These are phyloP conservation scores for Escallonia rubra DNA, from an alignment of 129 eudicot genomes.

Conservation along the genomic window DNA sequence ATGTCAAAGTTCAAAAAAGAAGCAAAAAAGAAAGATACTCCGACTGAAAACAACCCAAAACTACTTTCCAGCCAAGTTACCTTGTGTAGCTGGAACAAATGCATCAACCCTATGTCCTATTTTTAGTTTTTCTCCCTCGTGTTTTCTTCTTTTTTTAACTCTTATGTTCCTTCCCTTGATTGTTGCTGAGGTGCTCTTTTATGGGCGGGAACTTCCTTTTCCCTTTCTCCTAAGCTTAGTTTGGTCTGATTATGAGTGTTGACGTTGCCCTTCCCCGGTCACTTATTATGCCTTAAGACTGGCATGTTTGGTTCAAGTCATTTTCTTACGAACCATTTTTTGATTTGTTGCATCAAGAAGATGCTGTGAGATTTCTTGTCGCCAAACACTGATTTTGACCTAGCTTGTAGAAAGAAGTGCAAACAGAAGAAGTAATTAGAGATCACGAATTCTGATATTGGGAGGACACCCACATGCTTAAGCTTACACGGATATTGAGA, in stretches of 20 bases:
- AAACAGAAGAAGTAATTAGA: no score
- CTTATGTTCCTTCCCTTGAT: not conserved
- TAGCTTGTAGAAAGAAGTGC: no score
- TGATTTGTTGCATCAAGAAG: not conserved
- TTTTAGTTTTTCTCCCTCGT: not conserved
- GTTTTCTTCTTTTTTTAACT: no score
- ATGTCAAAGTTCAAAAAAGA: not conserved
- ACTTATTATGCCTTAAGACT: not conserved
- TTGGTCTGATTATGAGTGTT: no score
- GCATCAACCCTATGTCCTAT: not conserved
- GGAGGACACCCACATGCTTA: no score
- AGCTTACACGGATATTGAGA: no score
- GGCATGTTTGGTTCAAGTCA: constrained; percentile 12
- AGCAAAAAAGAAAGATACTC: not conserved
- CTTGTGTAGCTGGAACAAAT: not conserved
- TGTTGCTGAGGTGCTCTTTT: not conserved
- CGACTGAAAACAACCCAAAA: not conserved
- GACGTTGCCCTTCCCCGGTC: not conserved
- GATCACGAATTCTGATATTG: no score
- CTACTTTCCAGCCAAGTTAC: not conserved
- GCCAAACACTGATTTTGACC: no score
- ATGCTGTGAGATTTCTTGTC: no score
- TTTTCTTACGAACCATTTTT: not conserved
- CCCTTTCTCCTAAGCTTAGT: no score
- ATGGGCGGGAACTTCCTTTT: no score